phyloP scores from a whole-genome alignment of 768 basidiomycete species.

The Termitomyces sp. region DNA sequence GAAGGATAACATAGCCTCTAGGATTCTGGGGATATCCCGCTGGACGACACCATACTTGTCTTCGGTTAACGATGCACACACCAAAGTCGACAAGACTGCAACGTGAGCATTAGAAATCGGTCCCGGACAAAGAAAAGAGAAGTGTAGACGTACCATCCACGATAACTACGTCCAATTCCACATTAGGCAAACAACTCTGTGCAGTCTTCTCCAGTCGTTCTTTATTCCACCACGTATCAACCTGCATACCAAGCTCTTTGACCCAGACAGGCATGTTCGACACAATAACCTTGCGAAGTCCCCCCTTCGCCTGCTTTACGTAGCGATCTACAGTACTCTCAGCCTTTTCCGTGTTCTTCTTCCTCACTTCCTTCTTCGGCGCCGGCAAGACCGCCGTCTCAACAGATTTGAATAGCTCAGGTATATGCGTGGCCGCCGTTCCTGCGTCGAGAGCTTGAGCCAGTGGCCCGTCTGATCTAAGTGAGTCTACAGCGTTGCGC shows the following conservation, averaged over 20 bases:
- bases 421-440: constrained; percentile 31
- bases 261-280: not conserved
- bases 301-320: not conserved
- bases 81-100: constrained; percentile 60
- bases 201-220: constrained; percentile 48
- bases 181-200: constrained; percentile 50
- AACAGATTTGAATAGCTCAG: constrained; percentile 41
- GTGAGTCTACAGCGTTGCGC: constrained; percentile 43
- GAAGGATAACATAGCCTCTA: constrained; percentile 72
- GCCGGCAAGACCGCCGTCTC: constrained; percentile 14
- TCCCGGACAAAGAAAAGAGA: not conserved
- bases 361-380: constrained; percentile 10
- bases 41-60: constrained; percentile 83
- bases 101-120: not conserved
- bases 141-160: constrained; percentile 46
- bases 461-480: constrained; percentile 57
- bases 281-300: not conserved
- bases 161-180: constrained; percentile 56
- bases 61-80: constrained; percentile 69
- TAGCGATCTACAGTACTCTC: not conserved
- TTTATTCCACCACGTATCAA: constrained; percentile 49
- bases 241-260: not conserved
- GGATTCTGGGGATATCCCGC: constrained; percentile 73
- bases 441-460: constrained; percentile 45
- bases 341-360: constrained; percentile 15